Base-by-base conservation (phyloP, 2,329 filamentous ascomycete species). In the Colletotrichum camelliae region DNA sequence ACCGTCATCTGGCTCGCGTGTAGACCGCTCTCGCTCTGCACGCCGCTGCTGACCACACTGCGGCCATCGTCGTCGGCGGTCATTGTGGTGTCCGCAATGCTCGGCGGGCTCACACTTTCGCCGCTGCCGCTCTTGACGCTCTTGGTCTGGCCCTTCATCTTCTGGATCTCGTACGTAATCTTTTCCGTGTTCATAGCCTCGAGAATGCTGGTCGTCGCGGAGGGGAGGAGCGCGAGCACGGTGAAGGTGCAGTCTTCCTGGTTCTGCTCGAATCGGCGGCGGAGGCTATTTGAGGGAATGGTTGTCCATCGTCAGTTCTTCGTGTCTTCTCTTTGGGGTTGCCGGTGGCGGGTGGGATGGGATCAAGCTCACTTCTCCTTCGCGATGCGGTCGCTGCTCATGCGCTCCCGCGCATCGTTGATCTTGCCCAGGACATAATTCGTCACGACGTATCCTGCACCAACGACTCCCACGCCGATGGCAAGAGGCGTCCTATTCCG, bases 241-340 rank as follows among this genome's bases (percentile, higher is more conserved):
- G 97, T 99, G 84, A 97, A 98, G 64, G 96, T 98, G 86, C 97
- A 99, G 86, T 99, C 97, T 83, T 98, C 96, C 84, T 99, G 97
- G 85, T 99, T 99, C 86, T 99, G 97, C 85, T 98, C 95, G 86
- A 99, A 99, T 82, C 97, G 94, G 75, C 97, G 94, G 67, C 96
- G 96, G 77, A 99, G 91, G 85, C 96, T 98, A 81, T 33, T 21
- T 61, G 57, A 60, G 35, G 27, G 7, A 16, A 12, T 2, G 7
- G 29, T 31, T 31, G 29, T 31, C n/a, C 13, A 12, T 13, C 62
- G 74, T 76, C 35, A 76, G 71, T 52, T 10, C 27, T 33, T 24
- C n/a, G n/a, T 33, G 43, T 24, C 43, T 21, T 52, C n/a, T 52
- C n/a, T 21, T 13, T 31, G 57, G 16, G 10, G 35, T n/a, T 21